Conservation (phyloP, 2,329 filamentous ascomycete genomes). For the Exophiala dermatitidis region DNA sequence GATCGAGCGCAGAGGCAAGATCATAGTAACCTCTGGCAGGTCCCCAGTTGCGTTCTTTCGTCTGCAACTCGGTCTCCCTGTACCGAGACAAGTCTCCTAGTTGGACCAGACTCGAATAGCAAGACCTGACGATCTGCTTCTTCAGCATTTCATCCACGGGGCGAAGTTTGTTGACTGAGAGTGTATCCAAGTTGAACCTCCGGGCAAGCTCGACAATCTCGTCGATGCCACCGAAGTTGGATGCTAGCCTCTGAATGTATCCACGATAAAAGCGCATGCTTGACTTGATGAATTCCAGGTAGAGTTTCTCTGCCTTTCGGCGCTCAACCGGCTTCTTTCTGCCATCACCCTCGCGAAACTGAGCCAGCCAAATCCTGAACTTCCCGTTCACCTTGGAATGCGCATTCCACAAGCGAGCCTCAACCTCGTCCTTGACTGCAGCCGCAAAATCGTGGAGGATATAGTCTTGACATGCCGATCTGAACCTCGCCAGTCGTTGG, state of each 20-base stretch:
- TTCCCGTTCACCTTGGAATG: slow-evolving; percentile 71
- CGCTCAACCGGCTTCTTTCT: slow-evolving; percentile 54
- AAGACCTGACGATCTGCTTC: slow-evolving; percentile 60
- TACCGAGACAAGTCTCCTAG: slow-evolving; percentile 89
- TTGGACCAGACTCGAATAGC: slow-evolving; percentile 74
- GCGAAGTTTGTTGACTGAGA: slow-evolving; percentile 41
- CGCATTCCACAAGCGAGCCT: slow-evolving; percentile 67
- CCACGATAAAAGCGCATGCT: slow-evolving; percentile 83
- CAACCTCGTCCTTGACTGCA: slow-evolving; percentile 57
- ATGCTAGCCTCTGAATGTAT: slow-evolving; percentile 70
- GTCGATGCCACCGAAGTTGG: slow-evolving; percentile 49
- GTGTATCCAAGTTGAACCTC: slow-evolving; percentile 42
- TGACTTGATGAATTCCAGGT: slow-evolving; percentile 76
- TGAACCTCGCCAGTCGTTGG: slow-evolving; percentile 21
- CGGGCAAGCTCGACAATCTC: slow-evolving; percentile 53
- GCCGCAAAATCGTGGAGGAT: slow-evolving; percentile 28
- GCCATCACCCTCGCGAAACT: slow-evolving; percentile 45
- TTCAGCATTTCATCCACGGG: slow-evolving; percentile 47
- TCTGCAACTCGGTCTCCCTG: slow-evolving; percentile 63
- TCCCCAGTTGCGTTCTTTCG: slow-evolving; percentile 68
- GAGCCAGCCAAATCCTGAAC: slow-evolving; percentile 62
- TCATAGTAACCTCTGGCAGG: slow-evolving; percentile 77
- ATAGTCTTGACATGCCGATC: slow-evolving; percentile 21
- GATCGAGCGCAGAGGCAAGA: slow-evolving; percentile 70
- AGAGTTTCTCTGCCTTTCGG: slow-evolving; percentile 74